phyloP scores from a whole-genome alignment of 169 alveolate genomes.

The Cryptosporidium sp. region DNA sequence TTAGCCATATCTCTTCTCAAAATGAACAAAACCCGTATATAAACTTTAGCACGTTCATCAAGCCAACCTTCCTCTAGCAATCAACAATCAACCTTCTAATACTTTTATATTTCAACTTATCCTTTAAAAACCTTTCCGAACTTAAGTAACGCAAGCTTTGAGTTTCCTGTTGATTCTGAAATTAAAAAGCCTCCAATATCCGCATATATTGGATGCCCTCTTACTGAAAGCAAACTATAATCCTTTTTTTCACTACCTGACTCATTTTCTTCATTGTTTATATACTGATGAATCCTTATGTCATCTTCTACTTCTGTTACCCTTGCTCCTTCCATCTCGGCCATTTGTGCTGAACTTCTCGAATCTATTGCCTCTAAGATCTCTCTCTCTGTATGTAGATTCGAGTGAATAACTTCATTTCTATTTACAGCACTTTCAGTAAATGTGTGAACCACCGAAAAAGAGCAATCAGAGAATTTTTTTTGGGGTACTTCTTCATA shows the following conservation, averaged over 20 bases:
- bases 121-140: neutral
- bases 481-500: neutral
- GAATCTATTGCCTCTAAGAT: neutral
- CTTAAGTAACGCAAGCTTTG: conserved; percentile 24
- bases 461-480: neutral
- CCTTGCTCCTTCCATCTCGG: neutral
- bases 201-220: conserved; percentile 57
- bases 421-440: neutral
- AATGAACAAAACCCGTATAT: conserved; percentile 5
- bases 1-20: conserved; percentile 1
- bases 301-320: neutral
- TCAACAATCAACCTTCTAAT: neutral
- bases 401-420: neutral
- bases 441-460: neutral
- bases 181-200: conserved; percentile 39
- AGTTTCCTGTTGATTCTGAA: conserved; percentile 7
- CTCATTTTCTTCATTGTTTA: neutral
- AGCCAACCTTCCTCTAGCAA: neutral
- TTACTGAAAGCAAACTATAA: conserved; percentile 29
- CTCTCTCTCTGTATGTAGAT: neutral
- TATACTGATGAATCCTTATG: neutral
- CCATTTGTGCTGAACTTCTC: neutral
- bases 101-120: neutral
- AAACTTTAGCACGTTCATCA: neutral
- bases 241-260: neutral